Conservation (phyloP, 1,284 basidiomycete genomes). For the Omphalotus olearius region DNA sequence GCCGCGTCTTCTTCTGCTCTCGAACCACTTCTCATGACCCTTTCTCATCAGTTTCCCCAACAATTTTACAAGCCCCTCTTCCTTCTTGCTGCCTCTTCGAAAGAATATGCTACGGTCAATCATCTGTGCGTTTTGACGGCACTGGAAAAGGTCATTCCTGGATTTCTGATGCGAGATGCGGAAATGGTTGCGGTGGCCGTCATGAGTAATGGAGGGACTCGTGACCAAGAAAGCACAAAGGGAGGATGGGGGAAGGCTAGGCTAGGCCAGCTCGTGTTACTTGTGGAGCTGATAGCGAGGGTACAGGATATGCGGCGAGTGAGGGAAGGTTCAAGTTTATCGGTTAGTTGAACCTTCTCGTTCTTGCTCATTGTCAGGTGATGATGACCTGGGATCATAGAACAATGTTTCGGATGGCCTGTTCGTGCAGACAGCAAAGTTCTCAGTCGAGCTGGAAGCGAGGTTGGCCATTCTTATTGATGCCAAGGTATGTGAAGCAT, state of each 20-base stretch:
- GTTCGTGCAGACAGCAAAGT: slow-evolving; percentile 39
- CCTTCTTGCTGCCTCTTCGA: slow-evolving; percentile 59
- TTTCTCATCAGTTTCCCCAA: slow-evolving; percentile 55
- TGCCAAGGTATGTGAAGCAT: slow-evolving; percentile 43
- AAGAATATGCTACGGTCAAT: slow-evolving; percentile 51
- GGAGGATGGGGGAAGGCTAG: slow-evolving; percentile 42
- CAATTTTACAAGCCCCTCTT: slow-evolving; percentile 77
- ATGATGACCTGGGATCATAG: not conserved
- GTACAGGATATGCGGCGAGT: slow-evolving; percentile 36
- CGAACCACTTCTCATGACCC: slow-evolving; percentile 41
- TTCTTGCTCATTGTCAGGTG: not conserved
- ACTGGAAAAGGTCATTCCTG: slow-evolving; percentile 49
- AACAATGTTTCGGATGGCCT: slow-evolving; percentile 21
- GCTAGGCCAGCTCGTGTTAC: slow-evolving; percentile 60
- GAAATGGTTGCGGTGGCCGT: slow-evolving; percentile 77
- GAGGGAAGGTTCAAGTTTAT: slow-evolving; percentile 33
- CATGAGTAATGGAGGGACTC: slow-evolving; percentile 42
- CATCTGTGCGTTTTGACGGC: slow-evolving; percentile 53
- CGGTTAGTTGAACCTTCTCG: slow-evolving; percentile 18
- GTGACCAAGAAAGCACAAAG: slow-evolving; percentile 14
- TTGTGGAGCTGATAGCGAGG: slow-evolving; percentile 59
- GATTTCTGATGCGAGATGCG: slow-evolving; percentile 68
- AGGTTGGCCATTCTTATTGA: slow-evolving; percentile 56
- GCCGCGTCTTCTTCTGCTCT: not conserved
- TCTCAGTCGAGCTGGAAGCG: slow-evolving; percentile 53